Evolutionary conservation across 306 rosid genomes (phyloP).

Genomic region (Mimosa pudica): DNA sequence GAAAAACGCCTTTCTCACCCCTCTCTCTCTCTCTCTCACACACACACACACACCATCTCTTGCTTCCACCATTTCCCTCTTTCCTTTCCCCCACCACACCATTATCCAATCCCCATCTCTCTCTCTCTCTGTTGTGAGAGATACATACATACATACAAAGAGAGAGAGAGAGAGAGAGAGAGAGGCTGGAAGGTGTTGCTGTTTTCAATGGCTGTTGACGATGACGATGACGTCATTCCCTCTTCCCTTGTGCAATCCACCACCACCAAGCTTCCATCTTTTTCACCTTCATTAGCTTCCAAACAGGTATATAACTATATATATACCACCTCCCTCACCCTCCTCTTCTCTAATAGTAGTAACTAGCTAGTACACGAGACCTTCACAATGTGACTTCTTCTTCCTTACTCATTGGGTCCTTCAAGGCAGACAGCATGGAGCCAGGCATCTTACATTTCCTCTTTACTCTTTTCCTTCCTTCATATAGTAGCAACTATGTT

Average conservation of each 20-base stretch:
- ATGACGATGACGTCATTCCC: constrained; percentile 31
- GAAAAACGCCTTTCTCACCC: constrained; percentile 65
- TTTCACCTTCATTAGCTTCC: constrained; percentile 37
- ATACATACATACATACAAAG: no score
- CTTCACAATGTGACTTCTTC: constrained; percentile 62
- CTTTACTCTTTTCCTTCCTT: constrained; percentile 18
- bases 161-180: neutral
- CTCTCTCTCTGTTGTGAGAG: neutral
- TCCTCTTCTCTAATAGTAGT: no score
- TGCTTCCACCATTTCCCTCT: constrained; percentile 13
- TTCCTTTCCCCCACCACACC: no score
- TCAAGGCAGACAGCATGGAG: constrained; percentile 75
- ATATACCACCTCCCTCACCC: no score
- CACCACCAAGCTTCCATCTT: constrained; percentile 23
- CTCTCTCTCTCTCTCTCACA: no score
- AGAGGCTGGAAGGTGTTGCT: constrained; percentile 20
- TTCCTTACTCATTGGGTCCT: constrained; percentile 51
- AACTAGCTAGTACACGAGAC: neutral
- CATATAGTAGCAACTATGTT: no score
- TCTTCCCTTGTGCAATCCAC: constrained; percentile 38
- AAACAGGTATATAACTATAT: no score
- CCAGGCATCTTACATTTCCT: constrained; percentile 55
- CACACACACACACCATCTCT: neutral
- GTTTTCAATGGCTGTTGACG: constrained; percentile 48
- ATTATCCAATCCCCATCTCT: no score